Conservation (phyloP, 306 rosid species). For the Inga oerstediana region DNA sequence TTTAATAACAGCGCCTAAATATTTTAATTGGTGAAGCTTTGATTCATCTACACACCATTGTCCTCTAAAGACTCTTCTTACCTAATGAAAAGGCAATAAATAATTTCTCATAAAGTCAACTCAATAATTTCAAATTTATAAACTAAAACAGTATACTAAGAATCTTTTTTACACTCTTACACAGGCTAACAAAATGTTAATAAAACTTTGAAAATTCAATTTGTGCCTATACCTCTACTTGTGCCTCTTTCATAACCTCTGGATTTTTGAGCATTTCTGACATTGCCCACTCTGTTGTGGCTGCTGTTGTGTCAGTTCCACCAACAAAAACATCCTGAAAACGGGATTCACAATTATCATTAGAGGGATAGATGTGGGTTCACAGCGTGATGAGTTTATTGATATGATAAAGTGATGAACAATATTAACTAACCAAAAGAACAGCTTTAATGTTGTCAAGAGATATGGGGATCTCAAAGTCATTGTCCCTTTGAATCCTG, state of each 20-base stretch:
- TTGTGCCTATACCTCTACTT: neutral
- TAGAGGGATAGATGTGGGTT: neutral
- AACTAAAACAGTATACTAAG: neutral
- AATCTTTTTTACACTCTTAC: neutral
- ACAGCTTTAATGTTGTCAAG: neutral
- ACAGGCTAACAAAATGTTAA: neutral
- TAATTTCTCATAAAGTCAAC: neutral
- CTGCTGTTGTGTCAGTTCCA: neutral
- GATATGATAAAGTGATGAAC: neutral
- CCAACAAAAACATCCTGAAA: neutral
- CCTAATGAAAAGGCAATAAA: neutral
- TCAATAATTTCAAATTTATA: neutral
- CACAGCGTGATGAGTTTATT: too few relatives aligned
- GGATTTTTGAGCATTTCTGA: neutral
- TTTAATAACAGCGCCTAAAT: neutral
- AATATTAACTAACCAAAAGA: neutral
- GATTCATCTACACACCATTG: neutral
- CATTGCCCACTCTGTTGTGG: neutral
- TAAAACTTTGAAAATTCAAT: neutral
- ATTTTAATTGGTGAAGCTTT: neutral
- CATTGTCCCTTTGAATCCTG: neutral
- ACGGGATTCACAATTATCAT: neutral
- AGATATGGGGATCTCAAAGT: neutral
- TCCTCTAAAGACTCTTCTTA: neutral
- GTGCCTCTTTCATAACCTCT: neutral